Base-by-base conservation (phyloP, 805 yeast species). In the Soucietia sequanensis region DNA sequence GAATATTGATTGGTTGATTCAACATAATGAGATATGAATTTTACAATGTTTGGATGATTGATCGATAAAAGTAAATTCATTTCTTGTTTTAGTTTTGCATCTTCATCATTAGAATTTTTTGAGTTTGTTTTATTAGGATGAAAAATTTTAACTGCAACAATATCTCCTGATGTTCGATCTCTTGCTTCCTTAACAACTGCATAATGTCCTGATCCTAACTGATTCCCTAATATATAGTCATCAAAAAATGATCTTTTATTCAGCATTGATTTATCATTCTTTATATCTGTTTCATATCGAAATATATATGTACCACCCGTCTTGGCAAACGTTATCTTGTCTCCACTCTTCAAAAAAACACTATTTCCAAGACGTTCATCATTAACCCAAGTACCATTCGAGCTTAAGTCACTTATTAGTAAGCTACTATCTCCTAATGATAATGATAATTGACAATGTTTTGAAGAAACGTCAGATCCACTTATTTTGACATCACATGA, bases 111-210 rank as follows among this genome's bases (percentile, higher is more conserved):
- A 13, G 26, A 37, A 27, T 38, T 31, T 35, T 41, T 33, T 14
- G 13, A 14, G 19, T 45, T 32, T 1, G 53, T 41, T 54, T 56
- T 75, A 64, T 42, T 63, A 2, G 83, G 81, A 45, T 78, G 81
- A 56, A 84, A 84, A 6, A 84, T 79, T 50, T 84, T 84, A 4
- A 84, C 86, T 0, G 91, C 93, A 31, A 78, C 84, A 2, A 71
- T 58, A 32, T 72, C 71, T 0, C 88, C 87, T 0, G 80, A 70
- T 6, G 58, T 55, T 44, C 79, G 73, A 42, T 76, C 70, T 6
- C 67, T 65, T 2, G 87, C 87, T 44, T 81, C 85, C 50, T 78
- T 81, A 3, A 84, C 93, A n/a, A 78, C 78, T 0, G 93, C 91
- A 49, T 84, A 84, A 57, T 84, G 91, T 0, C 93, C 93, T 4